Evolutionary conservation across 1,284 basidiomycete species (phyloP).

Genomic region (Rhizopogon hawkerae): DNA sequence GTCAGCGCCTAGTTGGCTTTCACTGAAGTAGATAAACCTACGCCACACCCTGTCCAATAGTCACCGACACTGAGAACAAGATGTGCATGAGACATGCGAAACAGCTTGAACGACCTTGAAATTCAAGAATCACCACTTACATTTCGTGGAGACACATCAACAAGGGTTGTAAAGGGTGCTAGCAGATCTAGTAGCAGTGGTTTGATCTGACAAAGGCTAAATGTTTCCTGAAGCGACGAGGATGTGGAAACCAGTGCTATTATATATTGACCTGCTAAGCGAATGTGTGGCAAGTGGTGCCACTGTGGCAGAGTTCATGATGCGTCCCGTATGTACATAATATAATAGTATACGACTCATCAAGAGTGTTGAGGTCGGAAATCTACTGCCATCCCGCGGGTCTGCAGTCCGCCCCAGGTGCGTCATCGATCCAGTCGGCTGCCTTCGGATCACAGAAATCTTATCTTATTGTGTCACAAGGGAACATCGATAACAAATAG

Average conservation of each 20-base stretch:
- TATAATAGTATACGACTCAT: not conserved
- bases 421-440: slow-evolving; percentile 19
- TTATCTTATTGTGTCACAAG: slow-evolving; percentile 17
- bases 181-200: not conserved
- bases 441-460: slow-evolving; percentile 23
- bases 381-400: slow-evolving; percentile 2
- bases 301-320: no score
- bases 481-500: slow-evolving; percentile 6
- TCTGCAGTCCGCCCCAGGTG: slow-evolving; percentile 18
- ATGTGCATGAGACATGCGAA: slow-evolving; percentile 9
- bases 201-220: no score
- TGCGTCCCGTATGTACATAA: not conserved
- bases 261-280: slow-evolving; percentile 16
- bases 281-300: slow-evolving; percentile 1
- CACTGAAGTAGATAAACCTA: slow-evolving; percentile 21
- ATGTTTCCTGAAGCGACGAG: not conserved
- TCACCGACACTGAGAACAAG: slow-evolving; percentile 41
- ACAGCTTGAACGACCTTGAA: not conserved
- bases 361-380: not conserved
- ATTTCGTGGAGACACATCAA: slow-evolving; percentile 50
- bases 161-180: not conserved
- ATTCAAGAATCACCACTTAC: slow-evolving; percentile 26
- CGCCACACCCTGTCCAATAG: slow-evolving; percentile 54
- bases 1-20: slow-evolving; percentile 9
- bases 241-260: not conserved